phyloP scores from a whole-genome alignment of 2,329 filamentous ascomycete genomes.

The Venturia oleaginea region DNA sequence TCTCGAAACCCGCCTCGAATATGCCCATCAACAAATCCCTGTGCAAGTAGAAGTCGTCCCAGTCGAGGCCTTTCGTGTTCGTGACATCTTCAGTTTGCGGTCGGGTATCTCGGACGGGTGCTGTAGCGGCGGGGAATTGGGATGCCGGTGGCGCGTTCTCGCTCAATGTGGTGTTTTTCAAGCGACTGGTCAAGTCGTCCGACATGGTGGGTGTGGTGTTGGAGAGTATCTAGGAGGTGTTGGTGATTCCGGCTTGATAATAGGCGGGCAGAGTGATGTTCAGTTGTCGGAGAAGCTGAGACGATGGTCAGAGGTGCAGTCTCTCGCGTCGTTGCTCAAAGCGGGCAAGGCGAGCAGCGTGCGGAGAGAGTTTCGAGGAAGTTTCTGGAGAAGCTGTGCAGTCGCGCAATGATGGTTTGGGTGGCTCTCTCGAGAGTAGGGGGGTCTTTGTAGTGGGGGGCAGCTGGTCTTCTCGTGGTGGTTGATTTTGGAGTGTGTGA shows the following conservation, averaged over 20 bases:
- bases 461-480: background rate
- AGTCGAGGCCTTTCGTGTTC: conserved; percentile 93
- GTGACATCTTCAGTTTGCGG: conserved; percentile 96
- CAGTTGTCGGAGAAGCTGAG: conserved; percentile 10
- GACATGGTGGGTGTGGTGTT: conserved; percentile 34
- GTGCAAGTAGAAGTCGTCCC: conserved; percentile 94
- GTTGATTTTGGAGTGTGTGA: background rate
- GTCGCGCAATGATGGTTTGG: background rate
- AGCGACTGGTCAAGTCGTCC: conserved; percentile 45
- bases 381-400: background rate
- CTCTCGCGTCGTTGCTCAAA: background rate
- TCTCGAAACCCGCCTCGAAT: conserved; percentile 97
- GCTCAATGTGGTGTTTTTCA: conserved; percentile 46
- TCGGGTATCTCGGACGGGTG: conserved; percentile 65
- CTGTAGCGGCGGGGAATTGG: conserved; percentile 52
- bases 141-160: conserved; percentile 20
- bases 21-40: conserved; percentile 97
- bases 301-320: conserved; percentile 16
- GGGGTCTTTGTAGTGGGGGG: background rate
- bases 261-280: background rate
- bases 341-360: background rate
- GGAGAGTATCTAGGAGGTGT: conserved; percentile 13
- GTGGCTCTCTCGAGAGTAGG: background rate
- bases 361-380: background rate
- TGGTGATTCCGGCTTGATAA: background rate